Evolutionary conservation across 257 asterid species (phyloP).

Genomic region (Nicotiana tabacum): DNA sequence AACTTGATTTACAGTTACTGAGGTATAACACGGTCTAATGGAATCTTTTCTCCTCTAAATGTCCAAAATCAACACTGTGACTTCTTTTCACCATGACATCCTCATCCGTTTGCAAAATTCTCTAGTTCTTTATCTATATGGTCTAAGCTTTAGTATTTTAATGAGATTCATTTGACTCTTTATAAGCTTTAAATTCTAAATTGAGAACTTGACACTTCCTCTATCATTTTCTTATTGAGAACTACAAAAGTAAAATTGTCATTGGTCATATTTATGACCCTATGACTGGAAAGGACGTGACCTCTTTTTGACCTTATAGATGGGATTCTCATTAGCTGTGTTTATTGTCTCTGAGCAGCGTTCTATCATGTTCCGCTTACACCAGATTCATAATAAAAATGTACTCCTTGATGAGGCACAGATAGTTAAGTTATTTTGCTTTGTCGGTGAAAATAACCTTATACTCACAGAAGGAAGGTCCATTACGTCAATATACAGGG

Average conservation of each 20-base stretch:
- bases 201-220: neutral
- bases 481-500: neutral
- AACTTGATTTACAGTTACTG: conserved; percentile 43
- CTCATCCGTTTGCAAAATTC: neutral
- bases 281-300: neutral
- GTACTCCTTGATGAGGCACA: neutral
- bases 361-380: neutral
- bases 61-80: conserved; percentile 3
- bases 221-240: neutral
- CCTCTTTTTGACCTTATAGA: neutral
- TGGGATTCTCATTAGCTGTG: neutral
- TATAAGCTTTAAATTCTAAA: neutral
- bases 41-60: neutral
- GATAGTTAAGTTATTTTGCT: neutral
- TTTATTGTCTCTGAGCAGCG: neutral
- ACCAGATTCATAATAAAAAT: neutral
- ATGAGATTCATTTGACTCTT: neutral
- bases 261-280: neutral
- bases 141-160: neutral
- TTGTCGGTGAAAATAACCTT: neutral
- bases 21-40: conserved; percentile 37
- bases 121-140: neutral
- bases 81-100: conserved; percentile 7
- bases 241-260: neutral
- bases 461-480: neutral